Percentiles rank a stretch among this genome's conserved stretches.
Conservation (phyloP, 2,329 filamentous ascomycete species). For the Coleophoma cylindrospora region DNA sequence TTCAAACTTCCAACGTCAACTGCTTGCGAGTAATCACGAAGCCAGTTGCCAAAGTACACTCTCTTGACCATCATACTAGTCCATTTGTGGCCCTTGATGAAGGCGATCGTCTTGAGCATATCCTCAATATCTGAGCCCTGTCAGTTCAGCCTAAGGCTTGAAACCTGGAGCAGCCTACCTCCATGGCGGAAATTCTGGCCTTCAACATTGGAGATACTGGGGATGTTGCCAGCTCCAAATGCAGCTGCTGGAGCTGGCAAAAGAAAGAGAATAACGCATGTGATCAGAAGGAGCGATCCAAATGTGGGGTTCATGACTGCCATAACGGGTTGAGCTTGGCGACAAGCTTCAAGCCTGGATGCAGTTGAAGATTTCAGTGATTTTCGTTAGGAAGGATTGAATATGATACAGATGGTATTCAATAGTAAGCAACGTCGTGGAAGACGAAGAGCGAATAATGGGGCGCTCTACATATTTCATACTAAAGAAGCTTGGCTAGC, state of each 20-base stretch:
- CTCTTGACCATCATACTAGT: conserved; percentile 72
- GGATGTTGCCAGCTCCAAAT: conserved; percentile 68
- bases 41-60: conserved; percentile 83
- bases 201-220: conserved; percentile 53
- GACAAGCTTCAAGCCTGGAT: too few relatives aligned
- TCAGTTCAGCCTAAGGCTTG: background rate
- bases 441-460: too few relatives aligned
- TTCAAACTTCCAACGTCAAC: conserved; percentile 78
- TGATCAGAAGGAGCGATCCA: conserved; percentile 37
- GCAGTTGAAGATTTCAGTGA: too few relatives aligned
- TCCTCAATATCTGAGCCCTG: conserved; percentile 64
- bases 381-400: too few relatives aligned
- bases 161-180: conserved; percentile 31
- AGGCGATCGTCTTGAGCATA: conserved; percentile 71
- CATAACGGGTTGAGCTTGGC: conserved; percentile 10
- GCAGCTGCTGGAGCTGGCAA: conserved; percentile 52
- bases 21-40: conserved; percentile 80
- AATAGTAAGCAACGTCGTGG: too few relatives aligned
- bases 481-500: too few relatives aligned
- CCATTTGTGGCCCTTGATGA: conserved; percentile 81
- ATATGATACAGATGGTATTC: too few relatives aligned
- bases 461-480: too few relatives aligned
- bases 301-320: conserved; percentile 9
- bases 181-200: conserved; percentile 68
- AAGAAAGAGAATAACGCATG: conserved; percentile 49